Evolutionary conservation across 169 alveolate species (phyloP).

Genomic region (Plasmodium gaboni): DNA sequence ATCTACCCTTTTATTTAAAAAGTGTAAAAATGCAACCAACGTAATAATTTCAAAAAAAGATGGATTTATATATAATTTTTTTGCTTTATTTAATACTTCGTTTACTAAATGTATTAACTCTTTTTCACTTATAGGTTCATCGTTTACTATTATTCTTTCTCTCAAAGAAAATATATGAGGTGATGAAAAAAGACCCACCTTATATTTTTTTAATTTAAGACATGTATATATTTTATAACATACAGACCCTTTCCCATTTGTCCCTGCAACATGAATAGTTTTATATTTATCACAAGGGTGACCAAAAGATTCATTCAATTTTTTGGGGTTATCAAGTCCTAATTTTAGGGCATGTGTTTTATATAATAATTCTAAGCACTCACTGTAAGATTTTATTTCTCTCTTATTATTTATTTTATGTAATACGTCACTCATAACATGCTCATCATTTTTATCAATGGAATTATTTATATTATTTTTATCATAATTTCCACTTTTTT

Average conservation of each 20-base stretch:
- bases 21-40: conserved; percentile 82
- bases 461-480: too few relatives aligned
- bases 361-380: conserved; percentile 41
- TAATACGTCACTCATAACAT: too few relatives aligned
- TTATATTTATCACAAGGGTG: conserved; percentile 84
- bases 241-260: conserved; percentile 94
- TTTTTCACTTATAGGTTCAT: conserved; percentile 75
- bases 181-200: conserved; percentile 90
- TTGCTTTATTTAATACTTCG: conserved; percentile 57
- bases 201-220: conserved; percentile 82
- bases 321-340: conserved; percentile 32
- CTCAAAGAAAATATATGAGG: conserved; percentile 92
- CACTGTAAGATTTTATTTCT: conserved; percentile 34
- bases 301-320: conserved; percentile 75
- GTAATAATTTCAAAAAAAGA: conserved; percentile 86
- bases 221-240: conserved; percentile 82
- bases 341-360: conserved; percentile 59
- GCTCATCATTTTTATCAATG: too few relatives aligned
- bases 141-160: conserved; percentile 90
- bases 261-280: conserved; percentile 92
- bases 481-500: too few relatives aligned
- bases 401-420: too few relatives aligned
- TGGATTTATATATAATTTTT: conserved; percentile 73
- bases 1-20: conserved; percentile 84
- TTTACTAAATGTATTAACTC: conserved; percentile 69